These are phyloP conservation scores for Pyricularia pennisetigena DNA, from an alignment of 2,329 filamentous ascomycete genomes.

Conservation along the genomic window DNA sequence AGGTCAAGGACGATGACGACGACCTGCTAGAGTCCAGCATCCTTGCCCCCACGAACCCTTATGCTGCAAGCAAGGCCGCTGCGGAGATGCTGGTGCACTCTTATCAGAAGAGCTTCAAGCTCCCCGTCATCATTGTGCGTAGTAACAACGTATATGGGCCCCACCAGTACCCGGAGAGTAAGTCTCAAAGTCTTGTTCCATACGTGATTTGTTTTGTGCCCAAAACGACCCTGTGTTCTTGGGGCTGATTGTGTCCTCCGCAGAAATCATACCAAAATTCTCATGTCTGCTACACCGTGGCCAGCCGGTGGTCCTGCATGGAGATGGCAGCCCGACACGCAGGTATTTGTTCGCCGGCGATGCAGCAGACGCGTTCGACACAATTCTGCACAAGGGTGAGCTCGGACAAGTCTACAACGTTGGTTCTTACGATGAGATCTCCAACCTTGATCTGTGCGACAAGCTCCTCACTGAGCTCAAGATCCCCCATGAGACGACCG, in stretches of 20 bases:
- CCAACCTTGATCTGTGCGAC: conserved; percentile 59
- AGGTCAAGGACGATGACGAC: conserved; percentile 62
- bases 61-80: conserved; percentile 70
- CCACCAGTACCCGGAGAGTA: conserved; percentile 76
- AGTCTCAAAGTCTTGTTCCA: conserved; percentile 28
- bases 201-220: background rate
- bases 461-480: conserved; percentile 55
- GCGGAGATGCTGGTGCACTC: conserved; percentile 81
- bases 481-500: conserved; percentile 37
- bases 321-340: conserved; percentile 63
- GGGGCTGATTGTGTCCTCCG: background rate
- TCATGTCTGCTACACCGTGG: conserved; percentile 58
- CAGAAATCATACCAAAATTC: conserved; percentile 81
- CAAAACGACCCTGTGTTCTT: background rate
- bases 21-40: conserved; percentile 65
- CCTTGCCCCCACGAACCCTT: conserved; percentile 72
- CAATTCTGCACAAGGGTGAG: conserved; percentile 67
- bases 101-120: conserved; percentile 75
- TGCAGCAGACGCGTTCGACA: conserved; percentile 74
- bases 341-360: conserved; percentile 73
- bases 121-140: conserved; percentile 70
- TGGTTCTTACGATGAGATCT: conserved; percentile 67
- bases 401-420: conserved; percentile 77
- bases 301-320: conserved; percentile 63
- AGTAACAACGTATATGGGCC: conserved; percentile 83